Evolutionary conservation across 2,329 filamentous ascomycete species (phyloP).

Genomic region (Nigrospora oryzae): DNA sequence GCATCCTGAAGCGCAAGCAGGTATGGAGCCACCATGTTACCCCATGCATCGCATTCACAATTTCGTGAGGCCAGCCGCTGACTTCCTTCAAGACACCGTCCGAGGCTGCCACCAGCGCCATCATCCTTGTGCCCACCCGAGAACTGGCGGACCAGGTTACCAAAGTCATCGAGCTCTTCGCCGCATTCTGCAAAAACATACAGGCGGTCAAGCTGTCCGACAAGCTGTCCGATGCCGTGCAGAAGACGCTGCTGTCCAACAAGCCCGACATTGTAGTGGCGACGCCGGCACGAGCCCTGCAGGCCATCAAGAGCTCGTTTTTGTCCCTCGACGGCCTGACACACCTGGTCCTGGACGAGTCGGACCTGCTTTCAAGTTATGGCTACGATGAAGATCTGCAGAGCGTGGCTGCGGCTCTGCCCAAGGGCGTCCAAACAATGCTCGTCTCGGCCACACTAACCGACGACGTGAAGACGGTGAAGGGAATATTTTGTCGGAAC

Average conservation of each 20-base stretch:
- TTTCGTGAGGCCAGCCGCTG: neutral
- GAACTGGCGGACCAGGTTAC: slow-evolving; percentile 90
- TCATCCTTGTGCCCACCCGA: slow-evolving; percentile 88
- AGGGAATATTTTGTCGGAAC: slow-evolving; percentile 75
- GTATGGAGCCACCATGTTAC: slow-evolving; percentile 25
- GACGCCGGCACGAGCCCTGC: slow-evolving; percentile 76
- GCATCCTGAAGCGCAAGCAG: slow-evolving; percentile 70
- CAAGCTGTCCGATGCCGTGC: slow-evolving; percentile 82
- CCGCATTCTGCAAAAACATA: slow-evolving; percentile 79
- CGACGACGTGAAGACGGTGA: slow-evolving; percentile 77
- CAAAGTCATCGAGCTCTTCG: slow-evolving; percentile 67
- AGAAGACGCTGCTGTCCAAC: slow-evolving; percentile 77
- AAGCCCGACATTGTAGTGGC: slow-evolving; percentile 84
- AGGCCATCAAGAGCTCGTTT: slow-evolving; percentile 65
- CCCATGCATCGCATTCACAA: neutral
- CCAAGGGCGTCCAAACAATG: slow-evolving; percentile 80
- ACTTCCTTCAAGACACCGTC: slow-evolving; percentile 32
- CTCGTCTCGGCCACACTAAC: slow-evolving; percentile 92
- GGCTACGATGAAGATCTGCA: slow-evolving; percentile 88
- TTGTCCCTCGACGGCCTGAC: slow-evolving; percentile 64
- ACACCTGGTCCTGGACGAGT: slow-evolving; percentile 85
- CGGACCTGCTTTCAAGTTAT: slow-evolving; percentile 87
- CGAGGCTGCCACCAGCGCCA: slow-evolving; percentile 54
- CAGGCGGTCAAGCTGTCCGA: slow-evolving; percentile 80
- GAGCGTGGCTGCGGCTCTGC: slow-evolving; percentile 67